Evolutionary conservation across 768 basidiomycete species (phyloP).

Genomic region (Xerocomus brunneocitrinus): DNA sequence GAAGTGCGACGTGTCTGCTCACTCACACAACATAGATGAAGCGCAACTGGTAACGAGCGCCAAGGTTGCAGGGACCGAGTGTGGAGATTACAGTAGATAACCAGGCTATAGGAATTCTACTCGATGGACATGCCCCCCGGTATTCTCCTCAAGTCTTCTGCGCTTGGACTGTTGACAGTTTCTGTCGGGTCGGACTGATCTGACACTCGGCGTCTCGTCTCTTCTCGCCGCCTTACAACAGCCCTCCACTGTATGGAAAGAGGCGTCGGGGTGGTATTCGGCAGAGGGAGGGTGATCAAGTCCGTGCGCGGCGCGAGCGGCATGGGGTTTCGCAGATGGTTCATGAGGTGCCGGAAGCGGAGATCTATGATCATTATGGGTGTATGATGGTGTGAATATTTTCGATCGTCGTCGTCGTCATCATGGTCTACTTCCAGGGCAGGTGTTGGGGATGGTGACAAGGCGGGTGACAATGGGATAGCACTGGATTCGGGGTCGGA

Average conservation of each 20-base stretch:
- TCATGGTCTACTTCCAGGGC: conserved; percentile 22
- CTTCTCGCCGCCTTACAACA: conserved; percentile 47
- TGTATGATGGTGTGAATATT: conserved; percentile 22
- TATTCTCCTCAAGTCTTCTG: conserved; percentile 37
- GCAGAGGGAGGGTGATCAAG: conserved; percentile 47
- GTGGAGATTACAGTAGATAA: conserved; percentile 18
- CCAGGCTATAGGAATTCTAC: conserved; percentile 13
- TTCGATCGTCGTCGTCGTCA: conserved; percentile 13
- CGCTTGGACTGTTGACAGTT: conserved; percentile 27
- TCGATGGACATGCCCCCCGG: conserved; percentile 28
- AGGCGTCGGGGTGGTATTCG: conserved; percentile 55
- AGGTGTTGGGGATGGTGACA: conserved; percentile 18
- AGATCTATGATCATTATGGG: conserved; percentile 60
- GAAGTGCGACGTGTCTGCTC: neutral
- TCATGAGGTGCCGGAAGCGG: conserved; percentile 47
- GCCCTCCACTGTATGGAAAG: conserved; percentile 46
- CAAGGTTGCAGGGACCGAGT: conserved; percentile 3
- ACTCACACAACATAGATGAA: conserved; percentile 41
- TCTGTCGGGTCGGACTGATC: conserved; percentile 20
- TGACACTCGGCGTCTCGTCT: conserved; percentile 34
- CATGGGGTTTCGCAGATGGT: conserved; percentile 53
- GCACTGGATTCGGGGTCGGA: conserved; percentile 39
- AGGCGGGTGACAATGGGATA: conserved; percentile 24
- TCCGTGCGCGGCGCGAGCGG: conserved; percentile 31
- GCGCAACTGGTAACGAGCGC: conserved; percentile 44